Conservation (phyloP, 108 stramenopile species). For the Skeletonema costatum region DNA sequence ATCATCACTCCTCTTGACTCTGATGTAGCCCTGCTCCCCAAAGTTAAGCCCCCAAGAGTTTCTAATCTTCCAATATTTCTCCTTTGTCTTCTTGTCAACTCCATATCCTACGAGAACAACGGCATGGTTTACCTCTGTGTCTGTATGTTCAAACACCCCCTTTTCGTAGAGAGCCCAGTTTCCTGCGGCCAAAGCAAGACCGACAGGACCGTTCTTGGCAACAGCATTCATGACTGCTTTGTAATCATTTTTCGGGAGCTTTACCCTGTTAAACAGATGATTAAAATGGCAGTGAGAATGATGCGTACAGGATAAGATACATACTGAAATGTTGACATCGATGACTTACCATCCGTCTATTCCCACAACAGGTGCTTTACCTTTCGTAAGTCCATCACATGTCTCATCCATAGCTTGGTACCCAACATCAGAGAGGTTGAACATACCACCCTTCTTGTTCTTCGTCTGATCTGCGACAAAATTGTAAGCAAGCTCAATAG, state of each 20-base stretch:
- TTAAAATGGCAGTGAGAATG: not conserved
- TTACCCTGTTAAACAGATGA: not conserved
- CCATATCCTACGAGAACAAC: constrained; percentile 90
- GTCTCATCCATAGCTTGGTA: constrained; percentile 1
- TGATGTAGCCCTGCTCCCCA: constrained; percentile 87
- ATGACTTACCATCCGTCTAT: constrained; percentile 65
- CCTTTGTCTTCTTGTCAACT: constrained; percentile 61
- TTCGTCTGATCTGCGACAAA: constrained; percentile 54
- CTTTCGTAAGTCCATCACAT: constrained; percentile 17
- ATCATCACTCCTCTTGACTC: constrained; percentile 64
- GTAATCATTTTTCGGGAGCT: constrained; percentile 81
- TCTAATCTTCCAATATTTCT: constrained; percentile 82
- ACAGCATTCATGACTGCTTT: constrained; percentile 79
- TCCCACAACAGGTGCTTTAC: constrained; percentile 60
- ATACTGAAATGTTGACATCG: not conserved
- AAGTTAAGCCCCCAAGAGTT: constrained; percentile 86
- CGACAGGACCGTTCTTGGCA: constrained; percentile 79
- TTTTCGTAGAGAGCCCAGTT: constrained; percentile 65
- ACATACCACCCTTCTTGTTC: constrained; percentile 35
- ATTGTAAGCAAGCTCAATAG: constrained; percentile 75
- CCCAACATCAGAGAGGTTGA: constrained; percentile 19
- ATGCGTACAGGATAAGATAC: not conserved
- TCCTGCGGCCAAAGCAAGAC: constrained; percentile 68
- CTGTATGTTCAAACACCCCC: constrained; percentile 55
- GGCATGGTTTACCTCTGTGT: constrained; percentile 76